phyloP scores from a whole-genome alignment of 1,284 basidiomycete species.

The Apiotrichum laibachii region DNA sequence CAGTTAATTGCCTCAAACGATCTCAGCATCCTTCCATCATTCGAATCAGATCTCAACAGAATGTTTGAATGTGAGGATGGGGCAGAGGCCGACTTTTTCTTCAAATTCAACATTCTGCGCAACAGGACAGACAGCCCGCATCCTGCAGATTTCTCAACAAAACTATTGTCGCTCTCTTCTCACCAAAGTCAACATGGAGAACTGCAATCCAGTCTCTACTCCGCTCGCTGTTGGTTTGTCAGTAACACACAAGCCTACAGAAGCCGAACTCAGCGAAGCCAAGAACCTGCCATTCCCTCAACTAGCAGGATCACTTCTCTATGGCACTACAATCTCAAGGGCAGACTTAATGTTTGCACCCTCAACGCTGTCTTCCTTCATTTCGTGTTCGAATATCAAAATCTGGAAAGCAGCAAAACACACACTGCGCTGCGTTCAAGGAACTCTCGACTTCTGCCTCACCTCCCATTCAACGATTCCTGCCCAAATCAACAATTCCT shows the following conservation, averaged over 20 bases:
- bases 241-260: conserved; percentile 9
- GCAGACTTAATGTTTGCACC: conserved; percentile 29
- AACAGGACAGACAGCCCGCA: conserved; percentile 9
- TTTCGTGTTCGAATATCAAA: conserved; percentile 23
- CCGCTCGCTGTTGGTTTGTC: conserved; percentile 16
- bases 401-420: conserved; percentile 29
- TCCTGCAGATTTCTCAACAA: conserved; percentile 24
- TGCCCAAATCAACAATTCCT: not conserved
- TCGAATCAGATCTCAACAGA: conserved; percentile 20
- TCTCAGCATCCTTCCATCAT: conserved; percentile 12
- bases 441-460: conserved; percentile 17
- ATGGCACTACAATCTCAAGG: conserved; percentile 23
- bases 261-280: conserved; percentile 11
- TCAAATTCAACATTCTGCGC: conserved; percentile 23
- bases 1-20: conserved; percentile 22
- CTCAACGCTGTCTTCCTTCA: conserved; percentile 15
- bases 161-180: conserved; percentile 25
- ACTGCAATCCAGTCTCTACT: conserved; percentile 14
- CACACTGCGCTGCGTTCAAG: conserved; percentile 25
- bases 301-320: conserved; percentile 17
- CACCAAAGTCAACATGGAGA: conserved; percentile 21
- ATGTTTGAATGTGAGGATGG: conserved; percentile 24
- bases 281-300: conserved; percentile 6
- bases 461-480: conserved; percentile 5
- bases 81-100: conserved; percentile 13